Evolutionary conservation across 148 eudicot genomes (phyloP), one percentile per base, ranked within the genome.

Genomic region (Chenopodium quinoa): DNA sequence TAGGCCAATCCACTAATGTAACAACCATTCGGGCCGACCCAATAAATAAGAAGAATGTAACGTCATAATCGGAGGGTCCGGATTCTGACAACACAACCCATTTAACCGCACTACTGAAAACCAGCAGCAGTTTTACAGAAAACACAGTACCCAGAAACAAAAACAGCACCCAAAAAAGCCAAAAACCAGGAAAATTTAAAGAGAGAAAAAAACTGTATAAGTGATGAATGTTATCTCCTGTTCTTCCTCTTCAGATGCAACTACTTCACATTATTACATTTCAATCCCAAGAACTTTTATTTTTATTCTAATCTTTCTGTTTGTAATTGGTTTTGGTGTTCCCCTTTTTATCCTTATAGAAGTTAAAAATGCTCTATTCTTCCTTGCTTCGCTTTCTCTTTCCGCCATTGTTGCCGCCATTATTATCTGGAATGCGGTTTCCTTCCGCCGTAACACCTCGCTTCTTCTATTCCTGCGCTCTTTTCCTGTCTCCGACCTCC

Each of bases 401-500:
- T 85, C 86, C 75, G 62, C 78, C 73, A 65, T 88, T 34, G 74
- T 87, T 27, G 77, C 77, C 22, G 64, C 86, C 32, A 81, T 90
- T 50, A 23, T 90, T 0, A 27, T 84, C 40, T 88, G 91, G 89
- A 88, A 88, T 83, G 40, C 75, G 29, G 19, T 85, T 75, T 70
- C 75, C 58, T 82, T 50, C 75, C 66, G 73, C 22, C 84, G 87
- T 22, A 80, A 79, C 29, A 73, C 63, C 13, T 82, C 86, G 17
- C 71, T 90, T 23, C 66, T 82, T 23, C n/a, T 71, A 29, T 90
- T 82, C 74, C 88, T 90, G 40, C 84, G 64, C 0, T 88, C 87
- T 32, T 88, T 86, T 56, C 89, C 92, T 47, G 83, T 60, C 22
- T 75, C 87, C n/a, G 86, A 90, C 83, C 91, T 90, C 75, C 81